phyloP scores from a whole-genome alignment of 371 early-diverging fungal species.

The Apophysomyces trapeziformis region DNA sequence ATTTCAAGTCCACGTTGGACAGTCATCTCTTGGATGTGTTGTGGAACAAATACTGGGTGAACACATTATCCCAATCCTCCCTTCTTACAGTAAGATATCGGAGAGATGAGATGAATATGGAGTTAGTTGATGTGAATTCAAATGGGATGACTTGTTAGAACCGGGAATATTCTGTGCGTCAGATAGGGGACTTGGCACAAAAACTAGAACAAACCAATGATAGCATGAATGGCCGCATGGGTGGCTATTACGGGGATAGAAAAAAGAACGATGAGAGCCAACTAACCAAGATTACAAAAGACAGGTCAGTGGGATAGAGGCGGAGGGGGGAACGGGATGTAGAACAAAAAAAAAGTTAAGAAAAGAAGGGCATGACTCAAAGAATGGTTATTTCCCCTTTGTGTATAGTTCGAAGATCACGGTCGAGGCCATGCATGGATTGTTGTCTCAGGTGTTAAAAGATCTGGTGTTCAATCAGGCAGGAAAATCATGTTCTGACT shows the following conservation, averaged over 20 bases:
- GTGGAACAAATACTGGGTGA: conserved; percentile 98
- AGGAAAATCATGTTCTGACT: conserved; percentile 1
- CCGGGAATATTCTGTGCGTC: conserved; percentile 78
- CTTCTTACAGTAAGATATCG: conserved; percentile 76
- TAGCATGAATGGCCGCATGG: conserved; percentile 56
- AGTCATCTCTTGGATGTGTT: conserved; percentile 84
- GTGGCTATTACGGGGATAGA: conserved; percentile 63
- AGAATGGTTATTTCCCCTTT: conserved; percentile 5
- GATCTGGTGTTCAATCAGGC: conserved; percentile 73
- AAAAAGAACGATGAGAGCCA: conserved; percentile 72
- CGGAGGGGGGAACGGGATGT: not conserved
- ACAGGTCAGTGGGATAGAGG: conserved; percentile 49
- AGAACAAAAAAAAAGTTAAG: no score
- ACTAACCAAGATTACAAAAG: conserved; percentile 74
- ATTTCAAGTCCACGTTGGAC: conserved; percentile 94
- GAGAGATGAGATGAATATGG: not conserved
- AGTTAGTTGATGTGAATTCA: not conserved
- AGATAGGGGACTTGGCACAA: conserved; percentile 82
- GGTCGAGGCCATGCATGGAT: conserved; percentile 78
- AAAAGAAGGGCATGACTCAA: not conserved
- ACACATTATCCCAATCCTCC: conserved; percentile 90
- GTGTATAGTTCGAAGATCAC: conserved; percentile 71
- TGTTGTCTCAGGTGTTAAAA: conserved; percentile 83
- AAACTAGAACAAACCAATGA: conserved; percentile 83
- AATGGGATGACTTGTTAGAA: conserved; percentile 54